These are phyloP conservation scores for Bromus sterilis DNA, from an alignment of 176 grass and related monocot genomes.

Conservation along the genomic window DNA sequence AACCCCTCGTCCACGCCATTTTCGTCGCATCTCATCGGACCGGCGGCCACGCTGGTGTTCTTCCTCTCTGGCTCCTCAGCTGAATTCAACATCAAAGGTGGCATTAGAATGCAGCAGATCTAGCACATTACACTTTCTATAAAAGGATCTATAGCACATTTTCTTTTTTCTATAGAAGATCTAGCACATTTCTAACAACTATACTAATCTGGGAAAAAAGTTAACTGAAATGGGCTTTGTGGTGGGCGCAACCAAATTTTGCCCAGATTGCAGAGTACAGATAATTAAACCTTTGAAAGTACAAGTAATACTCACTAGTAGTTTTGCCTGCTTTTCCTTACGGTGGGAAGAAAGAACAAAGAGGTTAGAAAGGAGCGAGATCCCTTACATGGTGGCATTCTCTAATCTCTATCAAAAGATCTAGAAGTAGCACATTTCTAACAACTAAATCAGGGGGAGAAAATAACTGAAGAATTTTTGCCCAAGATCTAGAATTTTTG, in stretches of 20 bases:
- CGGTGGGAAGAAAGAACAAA: too few species aligned
- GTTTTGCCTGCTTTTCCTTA: too few species aligned
- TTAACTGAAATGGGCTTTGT: neutral
- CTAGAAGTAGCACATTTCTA: too few species aligned
- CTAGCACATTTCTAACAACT: neutral
- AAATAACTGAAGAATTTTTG: too few species aligned
- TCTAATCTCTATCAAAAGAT: too few species aligned
- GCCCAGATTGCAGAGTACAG: slow-evolving; percentile 3
- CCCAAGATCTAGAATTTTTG: too few species aligned
- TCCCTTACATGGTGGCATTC: too few species aligned
- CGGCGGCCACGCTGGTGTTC: neutral
- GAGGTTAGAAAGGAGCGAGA: too few species aligned
- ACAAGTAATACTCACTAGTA: too few species aligned
- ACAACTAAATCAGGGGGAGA: too few species aligned
- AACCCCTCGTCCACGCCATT: slow-evolving; percentile 50
- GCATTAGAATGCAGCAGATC: neutral
- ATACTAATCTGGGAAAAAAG: neutral
- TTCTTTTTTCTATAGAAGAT: neutral
- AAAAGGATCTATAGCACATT: too few species aligned
- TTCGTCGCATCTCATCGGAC: slow-evolving; percentile 48
- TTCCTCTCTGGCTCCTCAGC: neutral
- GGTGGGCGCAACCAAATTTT: neutral
- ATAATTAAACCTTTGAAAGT: neutral
- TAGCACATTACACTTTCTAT: too few species aligned
- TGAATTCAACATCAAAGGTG: neutral